Conservation (phyloP, 495 filamentous ascomycete genomes). For the Penicillium canescens region DNA sequence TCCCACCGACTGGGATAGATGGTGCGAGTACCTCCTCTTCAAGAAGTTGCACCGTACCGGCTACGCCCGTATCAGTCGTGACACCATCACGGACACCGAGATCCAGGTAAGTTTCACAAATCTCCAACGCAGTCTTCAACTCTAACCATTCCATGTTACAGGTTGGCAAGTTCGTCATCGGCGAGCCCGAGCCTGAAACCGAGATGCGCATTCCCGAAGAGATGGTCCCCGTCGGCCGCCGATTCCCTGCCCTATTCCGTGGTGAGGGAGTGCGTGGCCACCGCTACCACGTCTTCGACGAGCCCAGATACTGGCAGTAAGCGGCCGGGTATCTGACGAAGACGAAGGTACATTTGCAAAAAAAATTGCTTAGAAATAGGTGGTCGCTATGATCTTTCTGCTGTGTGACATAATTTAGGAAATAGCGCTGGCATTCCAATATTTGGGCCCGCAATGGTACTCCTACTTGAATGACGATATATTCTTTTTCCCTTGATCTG, state of each 20-base stretch:
- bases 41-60: constrained; percentile 84
- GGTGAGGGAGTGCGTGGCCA: constrained; percentile 88
- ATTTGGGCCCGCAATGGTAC: not conserved
- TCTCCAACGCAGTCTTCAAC: not conserved
- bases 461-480: constrained; percentile 2
- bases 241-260: constrained; percentile 86
- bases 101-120: constrained; percentile 64
- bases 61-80: constrained; percentile 85
- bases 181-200: constrained; percentile 61
- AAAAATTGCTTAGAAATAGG: constrained; percentile 3
- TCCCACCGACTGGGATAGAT: constrained; percentile 89
- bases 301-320: constrained; percentile 73
- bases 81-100: constrained; percentile 96
- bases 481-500: not conserved
- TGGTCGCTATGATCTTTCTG: constrained; percentile 6
- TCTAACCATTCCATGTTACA: constrained; percentile 29
- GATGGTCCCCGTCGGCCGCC: constrained; percentile 68
- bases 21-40: constrained; percentile 99
- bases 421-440: constrained; percentile 5
- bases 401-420: constrained; percentile 5
- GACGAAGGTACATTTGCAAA: not conserved
- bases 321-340: not conserved
- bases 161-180: constrained; percentile 94
- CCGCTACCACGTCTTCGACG: constrained; percentile 92
- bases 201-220: constrained; percentile 62